Percentiles rank a stretch among this genome's conserved stretches.
These are phyloP conservation scores for Posidonia oceanica DNA, from an alignment of 116 monocot species.

Conservation along the genomic window DNA sequence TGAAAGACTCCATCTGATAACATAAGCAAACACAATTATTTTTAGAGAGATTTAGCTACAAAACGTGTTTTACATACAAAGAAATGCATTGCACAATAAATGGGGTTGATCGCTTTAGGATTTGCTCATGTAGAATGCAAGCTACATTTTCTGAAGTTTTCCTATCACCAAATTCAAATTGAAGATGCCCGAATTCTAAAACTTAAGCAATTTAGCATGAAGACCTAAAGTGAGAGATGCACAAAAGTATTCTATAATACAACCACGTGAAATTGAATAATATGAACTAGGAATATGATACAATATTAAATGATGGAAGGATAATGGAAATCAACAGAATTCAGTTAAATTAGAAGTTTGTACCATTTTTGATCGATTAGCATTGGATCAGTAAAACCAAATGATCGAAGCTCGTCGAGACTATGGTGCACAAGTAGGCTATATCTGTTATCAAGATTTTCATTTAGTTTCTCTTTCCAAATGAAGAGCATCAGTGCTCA, in stretches of 20 bases:
- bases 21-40: too few relatives aligned
- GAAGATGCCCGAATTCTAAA: background rate
- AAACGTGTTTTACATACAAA: too few relatives aligned
- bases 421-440: slow-evolving; percentile 90
- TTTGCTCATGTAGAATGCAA: too few relatives aligned
- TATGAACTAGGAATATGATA: background rate
- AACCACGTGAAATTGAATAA: background rate
- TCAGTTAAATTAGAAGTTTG: background rate
- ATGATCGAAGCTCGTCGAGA: slow-evolving; percentile 46
- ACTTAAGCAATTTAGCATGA: background rate
- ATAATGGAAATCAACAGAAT: background rate
- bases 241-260: background rate
- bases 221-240: background rate
- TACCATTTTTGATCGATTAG: slow-evolving; percentile 90
- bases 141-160: too few relatives aligned
- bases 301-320: background rate
- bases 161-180: background rate
- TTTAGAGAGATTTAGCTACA: too few relatives aligned
- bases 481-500: background rate
- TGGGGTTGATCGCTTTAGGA: too few relatives aligned
- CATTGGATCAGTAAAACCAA: slow-evolving; percentile 86
- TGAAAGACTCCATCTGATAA: too few relatives aligned
- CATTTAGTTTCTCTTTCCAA: background rate
- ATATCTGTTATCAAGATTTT: slow-evolving; percentile 37
- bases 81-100: too few relatives aligned